Base-by-base conservation (phyloP, 1,139 yeast species). In the Blastobotrys raffinosifermentans region DNA sequence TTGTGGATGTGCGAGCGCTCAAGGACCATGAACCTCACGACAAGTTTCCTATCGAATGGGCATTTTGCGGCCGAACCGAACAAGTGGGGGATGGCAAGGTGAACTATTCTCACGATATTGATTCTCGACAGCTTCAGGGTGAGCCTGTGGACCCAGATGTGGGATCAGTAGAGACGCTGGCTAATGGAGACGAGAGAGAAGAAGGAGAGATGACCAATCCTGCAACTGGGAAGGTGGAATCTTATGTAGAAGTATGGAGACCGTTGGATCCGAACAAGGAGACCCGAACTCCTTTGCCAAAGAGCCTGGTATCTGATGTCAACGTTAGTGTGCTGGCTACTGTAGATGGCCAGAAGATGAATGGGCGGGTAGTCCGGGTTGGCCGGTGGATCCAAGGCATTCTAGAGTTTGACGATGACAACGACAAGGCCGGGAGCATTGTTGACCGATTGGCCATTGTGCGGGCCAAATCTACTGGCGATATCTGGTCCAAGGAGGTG, bases 231-330 rank as follows among this genome's bases (percentile, higher is more conserved):
- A 47, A 52, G n/a, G 49, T 55, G 4, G 70, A 69, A 40, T 62
- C 62, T 4, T 77, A 75, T 47, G 60, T 69, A 22, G 84, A 77
- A 54, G 62, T 73, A 16, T 77, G 84, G 84, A 56, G 77, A 47
- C 66, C 73, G 6, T 51, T 77, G 22, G 72, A 73, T 49, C 69
- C 77, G 1, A 44, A 47, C 6, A 56, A 0, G 62, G 64, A 30
- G 66, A 60, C 20, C 46, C 50, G 5, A 32, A 34, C 16, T n/a
- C 29, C 33, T 10, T 26, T 20, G 14, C 37, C 29, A 7, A 21
- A 29, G 33, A 16, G 15, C 15, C 31, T 32, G 17, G 37, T 19
- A 10, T 5, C 27, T 7, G 33, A 26, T 14, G 22, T 34, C 9
- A 30, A 29, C 10, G 43, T 31, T 15, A 37, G 36, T 21, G 52